Base-by-base conservation (phyloP, 305 asterid genomes). In the Petunia hybrid region DNA sequence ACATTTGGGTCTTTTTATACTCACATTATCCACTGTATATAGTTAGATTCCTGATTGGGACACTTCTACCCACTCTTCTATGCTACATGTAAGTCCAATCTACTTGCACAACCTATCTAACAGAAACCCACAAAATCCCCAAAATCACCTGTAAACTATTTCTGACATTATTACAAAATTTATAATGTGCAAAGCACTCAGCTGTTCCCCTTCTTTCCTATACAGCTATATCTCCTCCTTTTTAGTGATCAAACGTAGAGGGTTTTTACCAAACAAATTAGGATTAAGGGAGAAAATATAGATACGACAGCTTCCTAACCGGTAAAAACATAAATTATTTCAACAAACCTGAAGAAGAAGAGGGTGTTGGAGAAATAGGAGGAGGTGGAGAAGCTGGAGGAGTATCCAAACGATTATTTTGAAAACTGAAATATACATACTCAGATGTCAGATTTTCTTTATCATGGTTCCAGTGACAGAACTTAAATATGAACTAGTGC, bases 381-480 rank as follows among this genome's bases (percentile, higher is more conserved):
- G 98, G 97, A 39, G 99, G 94, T 46, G 97, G 98, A 82, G 97
- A 84, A 86, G 73, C 85, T 35, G 97, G 98, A 82, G 84, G 91
- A 46, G 46, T 13, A 3, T 87, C 92, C 91, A 95, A 83, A 31
- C 0, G 63, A 84, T 95, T 95, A 84, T 84, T 81, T 31, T 83
- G 87, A 88, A 95, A 95, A 92, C 99, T 95, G 91, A 68, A 80
- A 86, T 53, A 87, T 36, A 80, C 67, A 55, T 80, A 77, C 53
- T 80, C 6, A 40, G 59, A 14, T 83, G 84, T 84, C 66, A 87
- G 83, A 77, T 79, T 68, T 83, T 85, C 60, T 70, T 76, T 82
- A 60, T 62, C 71, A 62, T 12, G 76, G 76, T 57, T 84, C 81
- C 70, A 42, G 41, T 61, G 70, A 62, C 75, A 75, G 71, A 80